Percentiles rank a stretch among this genome's conserved stretches.
phyloP scores from a whole-genome alignment of 1,284 basidiomycete species.

The Cryptococcus sp. region DNA sequence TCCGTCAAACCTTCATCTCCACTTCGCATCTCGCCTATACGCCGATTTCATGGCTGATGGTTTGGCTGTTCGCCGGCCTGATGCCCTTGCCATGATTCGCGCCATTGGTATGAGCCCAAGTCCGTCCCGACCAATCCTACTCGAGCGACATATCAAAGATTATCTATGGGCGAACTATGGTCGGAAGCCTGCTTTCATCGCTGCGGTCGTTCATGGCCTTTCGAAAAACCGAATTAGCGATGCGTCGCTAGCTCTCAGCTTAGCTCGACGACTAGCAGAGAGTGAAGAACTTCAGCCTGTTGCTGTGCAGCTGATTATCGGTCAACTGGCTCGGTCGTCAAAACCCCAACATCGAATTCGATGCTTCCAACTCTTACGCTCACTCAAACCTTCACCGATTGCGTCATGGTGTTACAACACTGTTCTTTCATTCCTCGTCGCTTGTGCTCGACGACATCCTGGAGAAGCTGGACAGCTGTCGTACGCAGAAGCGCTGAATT shows the following conservation, averaged over 20 bases:
- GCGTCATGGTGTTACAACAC: conserved; percentile 16
- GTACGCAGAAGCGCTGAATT: conserved; percentile 16
- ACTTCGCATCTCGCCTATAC: conserved; percentile 45
- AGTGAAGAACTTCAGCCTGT: conserved; percentile 6
- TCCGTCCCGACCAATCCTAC: conserved; percentile 33
- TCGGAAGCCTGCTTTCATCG: conserved; percentile 18
- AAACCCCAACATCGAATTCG: conserved; percentile 11
- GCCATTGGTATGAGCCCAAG: conserved; percentile 20
- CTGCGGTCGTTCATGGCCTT: conserved; percentile 32
- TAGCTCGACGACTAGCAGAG: conserved; percentile 24
- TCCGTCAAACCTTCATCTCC: conserved; percentile 18
- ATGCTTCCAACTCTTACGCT: conserved; percentile 11
- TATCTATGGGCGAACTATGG: conserved; percentile 28
- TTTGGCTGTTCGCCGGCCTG: conserved; percentile 11
- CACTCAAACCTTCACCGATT: conserved; percentile 1
- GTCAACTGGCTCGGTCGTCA: conserved; percentile 21
- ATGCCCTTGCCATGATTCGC: conserved; percentile 32
- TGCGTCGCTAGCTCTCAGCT: conserved; percentile 30
- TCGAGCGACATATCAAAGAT: conserved; percentile 47
- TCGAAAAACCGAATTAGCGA: conserved; percentile 21
- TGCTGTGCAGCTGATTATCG: conserved; percentile 19
- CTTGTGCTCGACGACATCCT: neutral
- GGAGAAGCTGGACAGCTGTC: neutral
- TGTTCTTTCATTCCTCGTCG: conserved; percentile 22
- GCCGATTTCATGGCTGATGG: conserved; percentile 41